A percentile compares a stretch with the other conserved stretches of the same genome.
phyloP scores from a whole-genome alignment of 148 eudicot genomes.

The Rhododendron ferrugineum region DNA sequence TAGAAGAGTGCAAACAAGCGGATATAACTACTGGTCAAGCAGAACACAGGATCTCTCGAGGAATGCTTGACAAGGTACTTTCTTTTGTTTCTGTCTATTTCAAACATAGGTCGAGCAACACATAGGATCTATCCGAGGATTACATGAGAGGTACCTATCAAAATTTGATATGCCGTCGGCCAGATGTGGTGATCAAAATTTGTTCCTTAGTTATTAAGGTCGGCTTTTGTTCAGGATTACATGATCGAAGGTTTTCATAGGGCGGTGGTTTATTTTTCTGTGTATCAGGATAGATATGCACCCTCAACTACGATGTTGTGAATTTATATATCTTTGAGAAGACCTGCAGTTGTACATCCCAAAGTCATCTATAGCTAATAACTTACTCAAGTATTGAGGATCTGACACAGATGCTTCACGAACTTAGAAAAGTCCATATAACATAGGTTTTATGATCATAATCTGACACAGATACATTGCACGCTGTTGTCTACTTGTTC shows the following conservation, averaged over 20 bases:
- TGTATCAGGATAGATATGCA: background rate
- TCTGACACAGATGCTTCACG: background rate
- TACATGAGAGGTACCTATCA: background rate
- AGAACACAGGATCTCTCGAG: slow-evolving; percentile 70
- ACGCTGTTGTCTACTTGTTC: background rate
- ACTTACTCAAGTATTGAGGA: background rate
- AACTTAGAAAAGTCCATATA: background rate
- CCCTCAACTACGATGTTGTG: background rate
- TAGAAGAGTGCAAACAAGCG: slow-evolving; percentile 81
- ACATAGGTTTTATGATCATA: background rate
- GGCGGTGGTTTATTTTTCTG: background rate
- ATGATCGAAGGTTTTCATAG: background rate
- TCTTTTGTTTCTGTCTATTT: background rate
- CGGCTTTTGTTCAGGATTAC: background rate
- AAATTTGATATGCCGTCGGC: background rate
- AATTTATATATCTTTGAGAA: background rate
- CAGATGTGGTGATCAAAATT: background rate
- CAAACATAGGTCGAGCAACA: background rate
- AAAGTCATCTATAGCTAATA: background rate
- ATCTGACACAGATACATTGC: background rate
- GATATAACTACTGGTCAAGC: slow-evolving; percentile 79
- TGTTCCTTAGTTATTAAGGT: background rate
- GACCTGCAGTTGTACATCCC: background rate
- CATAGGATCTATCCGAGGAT: background rate
- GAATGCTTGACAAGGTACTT: slow-evolving; percentile 77